Conservation (phyloP, 1,139 yeast genomes). For the Meyerozyma carpophila region DNA sequence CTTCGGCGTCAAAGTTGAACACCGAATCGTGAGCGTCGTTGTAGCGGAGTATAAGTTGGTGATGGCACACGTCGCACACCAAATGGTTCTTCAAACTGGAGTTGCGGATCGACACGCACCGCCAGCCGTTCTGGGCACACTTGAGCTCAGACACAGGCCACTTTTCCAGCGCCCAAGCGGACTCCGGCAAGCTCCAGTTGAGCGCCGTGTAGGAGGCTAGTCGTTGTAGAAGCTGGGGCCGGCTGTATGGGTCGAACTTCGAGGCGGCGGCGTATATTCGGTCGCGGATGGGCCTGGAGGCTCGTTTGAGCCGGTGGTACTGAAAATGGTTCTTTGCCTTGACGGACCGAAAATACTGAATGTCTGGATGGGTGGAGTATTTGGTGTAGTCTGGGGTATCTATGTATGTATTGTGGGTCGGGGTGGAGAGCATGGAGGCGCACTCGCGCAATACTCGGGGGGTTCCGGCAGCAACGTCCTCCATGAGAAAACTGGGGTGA, state of each 20-base stretch:
- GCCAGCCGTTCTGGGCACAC: conserved; percentile 42
- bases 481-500: conserved; percentile 2
- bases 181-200: conserved; percentile 30
- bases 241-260: conserved; percentile 32
- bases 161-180: conserved; percentile 3
- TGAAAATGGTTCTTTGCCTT: conserved; percentile 33
- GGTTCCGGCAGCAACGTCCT: conserved; percentile 16
- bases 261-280: conserved; percentile 1
- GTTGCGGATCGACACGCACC: conserved; percentile 24
- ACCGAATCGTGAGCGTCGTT: conserved; percentile 11
- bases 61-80: conserved; percentile 30
- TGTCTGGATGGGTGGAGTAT: conserved; percentile 31
- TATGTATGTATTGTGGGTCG: not conserved
- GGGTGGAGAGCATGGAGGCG: conserved; percentile 12
- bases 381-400: conserved; percentile 7
- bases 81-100: conserved; percentile 25
- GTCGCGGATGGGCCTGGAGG: conserved; percentile 7
- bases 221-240: conserved; percentile 23
- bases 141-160: conserved; percentile 24
- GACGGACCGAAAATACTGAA: conserved; percentile 33
- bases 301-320: conserved; percentile 27
- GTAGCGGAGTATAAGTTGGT: conserved; percentile 24
- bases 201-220: conserved; percentile 26
- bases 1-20: conserved; percentile 16
- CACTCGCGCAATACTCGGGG: conserved; percentile 28